Conservation (phyloP, 495 filamentous ascomycete genomes). For the Neurospora cerealis region DNA sequence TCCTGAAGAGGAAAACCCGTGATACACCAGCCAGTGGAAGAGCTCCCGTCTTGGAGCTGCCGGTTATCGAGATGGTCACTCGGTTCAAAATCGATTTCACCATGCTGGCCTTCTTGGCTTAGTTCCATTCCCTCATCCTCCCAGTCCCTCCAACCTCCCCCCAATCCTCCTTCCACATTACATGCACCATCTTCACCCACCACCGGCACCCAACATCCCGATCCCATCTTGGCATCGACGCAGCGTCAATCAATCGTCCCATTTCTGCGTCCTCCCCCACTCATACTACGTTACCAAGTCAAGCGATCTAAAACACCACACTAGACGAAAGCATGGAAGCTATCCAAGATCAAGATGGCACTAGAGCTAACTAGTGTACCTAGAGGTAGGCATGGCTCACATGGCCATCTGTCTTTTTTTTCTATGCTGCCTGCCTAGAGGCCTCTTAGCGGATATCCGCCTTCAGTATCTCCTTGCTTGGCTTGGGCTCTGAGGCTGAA, state of each 20-base stretch:
- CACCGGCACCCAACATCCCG: not conserved
- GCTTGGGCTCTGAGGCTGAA: not conserved
- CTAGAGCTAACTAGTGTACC: not conserved
- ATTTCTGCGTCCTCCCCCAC: not conserved
- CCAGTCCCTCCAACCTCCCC: not conserved
- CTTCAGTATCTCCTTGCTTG: not conserved
- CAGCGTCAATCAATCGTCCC: not conserved
- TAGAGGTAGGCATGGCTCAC: not conserved
- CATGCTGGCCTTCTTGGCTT: not conserved
- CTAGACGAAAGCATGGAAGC: not conserved
- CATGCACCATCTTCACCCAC: not conserved
- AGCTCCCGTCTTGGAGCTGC: not conserved
- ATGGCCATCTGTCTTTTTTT: not conserved
- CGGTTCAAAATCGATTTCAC: not conserved
- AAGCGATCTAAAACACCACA: not conserved
- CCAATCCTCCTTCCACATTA: slow-evolving; percentile 1
- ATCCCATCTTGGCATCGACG: not conserved
- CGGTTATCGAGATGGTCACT: not conserved
- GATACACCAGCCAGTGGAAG: not conserved
- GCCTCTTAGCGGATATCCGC: not conserved
- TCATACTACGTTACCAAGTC: not conserved
- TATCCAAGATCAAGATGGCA: not conserved
- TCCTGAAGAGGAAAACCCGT: not conserved
- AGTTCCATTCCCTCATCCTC: not conserved
- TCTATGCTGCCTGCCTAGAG: not conserved